A percentile compares a stretch with the other conserved stretches of the same genome.
phyloP scores from a whole-genome alignment of 2,329 filamentous ascomycete species.

The Colletotrichum incanum region DNA sequence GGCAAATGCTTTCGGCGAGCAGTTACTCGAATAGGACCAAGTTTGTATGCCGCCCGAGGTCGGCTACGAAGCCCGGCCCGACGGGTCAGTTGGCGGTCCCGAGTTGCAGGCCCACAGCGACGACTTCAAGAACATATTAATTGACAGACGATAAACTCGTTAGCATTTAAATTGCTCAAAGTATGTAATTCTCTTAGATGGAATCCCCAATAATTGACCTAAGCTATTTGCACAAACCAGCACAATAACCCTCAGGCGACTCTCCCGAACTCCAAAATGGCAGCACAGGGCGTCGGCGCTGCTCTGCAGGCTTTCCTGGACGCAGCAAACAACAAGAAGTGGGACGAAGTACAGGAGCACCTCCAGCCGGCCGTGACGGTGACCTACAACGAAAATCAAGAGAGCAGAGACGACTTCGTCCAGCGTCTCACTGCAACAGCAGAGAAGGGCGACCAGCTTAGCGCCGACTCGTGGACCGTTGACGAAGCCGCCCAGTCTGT shows the following conservation, averaged over 20 bases:
- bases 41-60: neutral
- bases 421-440: constrained; percentile 2
- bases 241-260: neutral
- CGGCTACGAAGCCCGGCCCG: neutral
- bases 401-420: constrained; percentile 15
- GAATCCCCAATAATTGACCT: neutral
- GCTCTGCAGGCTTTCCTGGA: constrained; percentile 17
- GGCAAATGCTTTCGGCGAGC: neutral
- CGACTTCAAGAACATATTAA: neutral
- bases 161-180: neutral
- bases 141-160: neutral
- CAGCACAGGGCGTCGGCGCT: neutral
- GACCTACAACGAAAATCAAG: constrained; percentile 1
- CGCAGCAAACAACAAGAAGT: constrained; percentile 19
- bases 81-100: neutral
- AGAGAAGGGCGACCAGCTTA: constrained; percentile 13
- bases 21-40: neutral
- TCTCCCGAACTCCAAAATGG: neutral
- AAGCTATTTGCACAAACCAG: too few species aligned
- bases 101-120: neutral
- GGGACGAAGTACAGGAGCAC: constrained; percentile 7
- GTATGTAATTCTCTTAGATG: neutral
- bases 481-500: constrained; percentile 7
- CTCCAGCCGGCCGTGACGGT: neutral
- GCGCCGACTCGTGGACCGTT: constrained; percentile 4